These are phyloP conservation scores for Fraxinus albicans DNA, from an alignment of 305 asterid species.

Conservation along the genomic window DNA sequence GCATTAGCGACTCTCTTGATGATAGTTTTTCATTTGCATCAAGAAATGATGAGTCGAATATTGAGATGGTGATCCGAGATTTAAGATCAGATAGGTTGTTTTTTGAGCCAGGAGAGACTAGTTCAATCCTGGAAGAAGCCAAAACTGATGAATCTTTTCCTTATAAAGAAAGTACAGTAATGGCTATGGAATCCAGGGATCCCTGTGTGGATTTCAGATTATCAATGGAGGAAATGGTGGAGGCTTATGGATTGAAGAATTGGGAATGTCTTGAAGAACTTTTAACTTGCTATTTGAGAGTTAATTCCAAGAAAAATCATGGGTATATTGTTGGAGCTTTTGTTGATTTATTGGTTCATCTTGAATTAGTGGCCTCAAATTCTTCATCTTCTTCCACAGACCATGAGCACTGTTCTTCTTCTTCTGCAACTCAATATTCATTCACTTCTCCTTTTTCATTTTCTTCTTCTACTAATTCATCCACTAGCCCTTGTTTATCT, in stretches of 20 bases:
- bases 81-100: slow-evolving; percentile 60
- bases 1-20: slow-evolving; percentile 18
- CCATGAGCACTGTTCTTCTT: slow-evolving; percentile 42
- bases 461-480: slow-evolving; percentile 35
- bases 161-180: slow-evolving; percentile 34
- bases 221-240: slow-evolving; percentile 93
- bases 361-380: slow-evolving; percentile 19
- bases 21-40: slow-evolving; percentile 22
- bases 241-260: slow-evolving; percentile 44
- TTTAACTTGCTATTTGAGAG: slow-evolving; percentile 48
- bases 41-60: slow-evolving; percentile 21
- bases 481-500: slow-evolving; percentile 34
- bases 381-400: slow-evolving; percentile 27
- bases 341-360: slow-evolving; percentile 49
- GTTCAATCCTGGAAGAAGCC: slow-evolving; percentile 53
- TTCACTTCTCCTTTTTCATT: slow-evolving; percentile 69
- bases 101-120: slow-evolving; percentile 68
- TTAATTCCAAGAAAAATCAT: slow-evolving; percentile 45
- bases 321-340: slow-evolving; percentile 68
- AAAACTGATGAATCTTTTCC: slow-evolving; percentile 25
- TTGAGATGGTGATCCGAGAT: slow-evolving; percentile 43
- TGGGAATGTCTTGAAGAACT: slow-evolving; percentile 68
- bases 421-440: slow-evolving; percentile 45
- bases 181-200: slow-evolving; percentile 66
- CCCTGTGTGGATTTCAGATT: slow-evolving; percentile 66